Conservation (phyloP, 352 stramenopile genomes). For the Pythium plurisporium region DNA sequence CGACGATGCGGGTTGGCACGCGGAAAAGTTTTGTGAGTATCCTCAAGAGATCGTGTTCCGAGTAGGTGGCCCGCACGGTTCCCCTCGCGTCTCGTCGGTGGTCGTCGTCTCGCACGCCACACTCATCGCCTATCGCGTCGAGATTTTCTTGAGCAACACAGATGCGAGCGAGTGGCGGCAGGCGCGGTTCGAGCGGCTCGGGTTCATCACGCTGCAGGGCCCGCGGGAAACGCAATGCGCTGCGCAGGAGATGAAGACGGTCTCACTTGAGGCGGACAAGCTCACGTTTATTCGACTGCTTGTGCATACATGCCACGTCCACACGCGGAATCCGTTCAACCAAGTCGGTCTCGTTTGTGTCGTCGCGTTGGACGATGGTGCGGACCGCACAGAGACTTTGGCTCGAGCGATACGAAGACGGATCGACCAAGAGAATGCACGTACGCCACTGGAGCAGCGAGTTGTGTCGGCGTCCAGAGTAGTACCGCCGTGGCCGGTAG, state of each 20-base stretch:
- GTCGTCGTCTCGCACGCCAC: slow-evolving; percentile 8
- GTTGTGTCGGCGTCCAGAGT: no score
- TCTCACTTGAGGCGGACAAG: slow-evolving; percentile 19
- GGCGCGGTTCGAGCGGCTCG: slow-evolving; percentile 32
- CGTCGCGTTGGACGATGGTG: slow-evolving; percentile 9
- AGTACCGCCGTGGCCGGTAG: background rate
- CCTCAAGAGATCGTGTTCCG: slow-evolving; percentile 52
- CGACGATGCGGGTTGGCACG: slow-evolving; percentile 27
- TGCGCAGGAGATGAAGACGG: slow-evolving; percentile 48
- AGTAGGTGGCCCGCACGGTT: slow-evolving; percentile 23
- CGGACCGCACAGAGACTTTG: no score
- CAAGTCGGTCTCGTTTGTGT: slow-evolving; percentile 43
- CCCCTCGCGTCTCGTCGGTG: slow-evolving; percentile 13
- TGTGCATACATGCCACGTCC: slow-evolving; percentile 39
- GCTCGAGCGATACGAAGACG: background rate
- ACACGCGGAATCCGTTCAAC: slow-evolving; percentile 43
- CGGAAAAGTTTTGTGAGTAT: slow-evolving; percentile 60
- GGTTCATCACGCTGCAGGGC: slow-evolving; percentile 34
- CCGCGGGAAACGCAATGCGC: slow-evolving; percentile 22
- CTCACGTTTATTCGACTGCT: slow-evolving; percentile 38
- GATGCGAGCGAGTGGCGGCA: background rate
- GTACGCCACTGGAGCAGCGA: background rate
- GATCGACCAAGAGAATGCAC: background rate
- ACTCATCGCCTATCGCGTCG: slow-evolving; percentile 37
- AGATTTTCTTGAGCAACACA: slow-evolving; percentile 31